A percentile compares a stretch with the other conserved stretches of the same genome.
These are phyloP conservation scores for Umbilicaria muhlenbergii DNA, from an alignment of 495 filamentous ascomycete species.

Conservation along the genomic window DNA sequence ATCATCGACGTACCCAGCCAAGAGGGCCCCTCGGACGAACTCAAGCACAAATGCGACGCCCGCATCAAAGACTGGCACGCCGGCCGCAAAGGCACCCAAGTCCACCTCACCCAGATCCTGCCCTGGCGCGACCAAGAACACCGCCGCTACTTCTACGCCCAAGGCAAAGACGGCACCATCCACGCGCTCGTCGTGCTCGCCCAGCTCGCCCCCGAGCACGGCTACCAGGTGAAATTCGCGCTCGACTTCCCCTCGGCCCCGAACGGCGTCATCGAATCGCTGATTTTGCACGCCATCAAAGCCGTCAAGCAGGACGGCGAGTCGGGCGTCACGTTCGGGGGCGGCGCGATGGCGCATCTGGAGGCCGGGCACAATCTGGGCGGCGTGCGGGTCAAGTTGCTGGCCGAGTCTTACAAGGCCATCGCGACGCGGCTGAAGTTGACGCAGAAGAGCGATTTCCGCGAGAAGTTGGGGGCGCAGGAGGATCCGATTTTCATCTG, in stretches of 20 bases:
- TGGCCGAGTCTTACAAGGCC: conserved; percentile 60
- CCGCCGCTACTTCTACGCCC: conserved; percentile 67
- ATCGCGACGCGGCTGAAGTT: conserved; percentile 65
- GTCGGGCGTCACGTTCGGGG: conserved; percentile 62
- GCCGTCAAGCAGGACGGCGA: conserved; percentile 45
- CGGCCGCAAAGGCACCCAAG: conserved; percentile 64
- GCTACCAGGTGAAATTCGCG: conserved; percentile 79
- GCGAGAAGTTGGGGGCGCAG: conserved; percentile 65
- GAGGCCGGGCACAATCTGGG: conserved; percentile 60
- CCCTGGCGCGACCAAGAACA: conserved; percentile 68
- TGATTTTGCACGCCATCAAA: conserved; percentile 65
- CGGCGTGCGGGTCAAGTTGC: conserved; percentile 54
- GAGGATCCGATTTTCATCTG: conserved; percentile 70
- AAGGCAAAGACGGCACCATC: conserved; percentile 48
- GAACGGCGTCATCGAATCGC: conserved; percentile 62
- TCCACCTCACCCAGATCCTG: conserved; percentile 70
- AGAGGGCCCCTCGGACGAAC: conserved; percentile 41
- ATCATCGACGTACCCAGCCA: conserved; percentile 48
- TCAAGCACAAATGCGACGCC: conserved; percentile 47
- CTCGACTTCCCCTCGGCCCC: conserved; percentile 71
- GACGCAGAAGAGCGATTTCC: conserved; percentile 70
- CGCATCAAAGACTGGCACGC: conserved; percentile 64
- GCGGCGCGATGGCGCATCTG: conserved; percentile 51
- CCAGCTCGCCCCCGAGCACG: conserved; percentile 56
- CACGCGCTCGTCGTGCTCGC: conserved; percentile 59